Evolutionary conservation across 2,329 filamentous ascomycete genomes (phyloP).

Genomic region (Penicillium olsonii): DNA sequence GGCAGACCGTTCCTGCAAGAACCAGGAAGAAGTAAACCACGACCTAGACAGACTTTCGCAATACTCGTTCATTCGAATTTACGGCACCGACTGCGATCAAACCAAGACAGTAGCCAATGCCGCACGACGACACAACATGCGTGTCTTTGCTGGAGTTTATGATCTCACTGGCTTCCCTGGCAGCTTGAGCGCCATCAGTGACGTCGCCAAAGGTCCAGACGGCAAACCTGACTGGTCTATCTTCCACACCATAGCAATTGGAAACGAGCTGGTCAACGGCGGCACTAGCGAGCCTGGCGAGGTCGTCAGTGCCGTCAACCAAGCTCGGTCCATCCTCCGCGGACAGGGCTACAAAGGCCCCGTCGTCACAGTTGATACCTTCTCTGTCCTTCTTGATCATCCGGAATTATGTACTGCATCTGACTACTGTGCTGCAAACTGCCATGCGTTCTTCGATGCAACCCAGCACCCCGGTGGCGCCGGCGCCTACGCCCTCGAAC

Average conservation of each 20-base stretch:
- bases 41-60: slow-evolving; percentile 63
- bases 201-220: slow-evolving; percentile 52
- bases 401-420: slow-evolving; percentile 70
- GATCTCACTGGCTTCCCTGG: slow-evolving; percentile 58
- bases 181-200: slow-evolving; percentile 63
- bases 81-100: slow-evolving; percentile 79
- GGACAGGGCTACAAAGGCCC: slow-evolving; percentile 68
- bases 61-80: slow-evolving; percentile 71
- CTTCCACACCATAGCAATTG: slow-evolving; percentile 72
- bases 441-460: slow-evolving; percentile 80
- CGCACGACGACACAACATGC: slow-evolving; percentile 64
- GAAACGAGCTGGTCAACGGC: slow-evolving; percentile 77
- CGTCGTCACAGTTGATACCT: slow-evolving; percentile 80
- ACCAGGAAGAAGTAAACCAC: slow-evolving; percentile 58
- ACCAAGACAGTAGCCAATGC: slow-evolving; percentile 63
- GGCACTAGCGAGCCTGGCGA: slow-evolving; percentile 53
- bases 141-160: slow-evolving; percentile 75
- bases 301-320: slow-evolving; percentile 60
- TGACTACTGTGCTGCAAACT: slow-evolving; percentile 79
- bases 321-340: slow-evolving; percentile 60
- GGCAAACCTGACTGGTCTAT: slow-evolving; percentile 60
- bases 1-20: slow-evolving; percentile 65
- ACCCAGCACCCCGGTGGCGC: slow-evolving; percentile 61
- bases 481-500: slow-evolving; percentile 66
- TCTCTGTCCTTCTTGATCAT: slow-evolving; percentile 65